A percentile compares a stretch with the other conserved stretches of the same genome.
These are phyloP conservation scores for Dryadomyces quercivorus DNA, from an alignment of 2,329 filamentous ascomycete species.

Conservation along the genomic window DNA sequence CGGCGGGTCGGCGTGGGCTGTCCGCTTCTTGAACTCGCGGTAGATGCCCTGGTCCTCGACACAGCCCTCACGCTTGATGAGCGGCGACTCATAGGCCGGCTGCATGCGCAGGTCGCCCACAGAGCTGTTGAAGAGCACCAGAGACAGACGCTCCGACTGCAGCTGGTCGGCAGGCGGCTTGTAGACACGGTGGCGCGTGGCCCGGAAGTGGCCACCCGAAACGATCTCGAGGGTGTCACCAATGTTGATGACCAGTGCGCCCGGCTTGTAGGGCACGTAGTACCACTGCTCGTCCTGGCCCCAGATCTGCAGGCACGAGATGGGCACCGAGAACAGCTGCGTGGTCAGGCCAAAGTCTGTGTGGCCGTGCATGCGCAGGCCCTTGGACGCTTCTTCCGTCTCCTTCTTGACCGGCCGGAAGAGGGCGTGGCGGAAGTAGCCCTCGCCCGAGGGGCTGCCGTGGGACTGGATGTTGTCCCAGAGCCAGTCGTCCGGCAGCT, in stretches of 20 bases:
- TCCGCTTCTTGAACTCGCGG: constrained; percentile 30
- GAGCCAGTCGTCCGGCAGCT: constrained; percentile 30
- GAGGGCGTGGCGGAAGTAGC: constrained; percentile 33
- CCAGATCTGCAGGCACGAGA: constrained; percentile 34
- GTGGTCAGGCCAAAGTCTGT: constrained; percentile 35
- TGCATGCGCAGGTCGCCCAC: constrained; percentile 29
- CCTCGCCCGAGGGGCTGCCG: constrained; percentile 27
- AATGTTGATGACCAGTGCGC: constrained; percentile 36
- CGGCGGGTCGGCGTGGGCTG: constrained; percentile 25
- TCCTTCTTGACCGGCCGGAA: constrained; percentile 24
- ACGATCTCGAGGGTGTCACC: constrained; percentile 32
- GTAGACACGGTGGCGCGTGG: constrained; percentile 29
- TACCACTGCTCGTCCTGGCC: constrained; percentile 31
- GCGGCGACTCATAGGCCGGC: constrained; percentile 22
- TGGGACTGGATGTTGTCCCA: constrained; percentile 32
- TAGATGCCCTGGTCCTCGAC: constrained; percentile 31
- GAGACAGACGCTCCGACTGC: constrained; percentile 25
- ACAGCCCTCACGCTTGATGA: constrained; percentile 25
- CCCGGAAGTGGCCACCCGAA: constrained; percentile 33
- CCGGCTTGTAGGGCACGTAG: constrained; percentile 29
- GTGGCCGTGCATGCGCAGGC: constrained; percentile 32
- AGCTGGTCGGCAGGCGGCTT: constrained; percentile 28
- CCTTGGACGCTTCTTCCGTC: constrained; percentile 20
- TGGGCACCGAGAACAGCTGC: constrained; percentile 31
- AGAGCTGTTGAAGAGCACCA: constrained; percentile 33